phyloP scores from a whole-genome alignment of 2,329 filamentous ascomycete genomes.

The Alternaria triticimaculans region DNA sequence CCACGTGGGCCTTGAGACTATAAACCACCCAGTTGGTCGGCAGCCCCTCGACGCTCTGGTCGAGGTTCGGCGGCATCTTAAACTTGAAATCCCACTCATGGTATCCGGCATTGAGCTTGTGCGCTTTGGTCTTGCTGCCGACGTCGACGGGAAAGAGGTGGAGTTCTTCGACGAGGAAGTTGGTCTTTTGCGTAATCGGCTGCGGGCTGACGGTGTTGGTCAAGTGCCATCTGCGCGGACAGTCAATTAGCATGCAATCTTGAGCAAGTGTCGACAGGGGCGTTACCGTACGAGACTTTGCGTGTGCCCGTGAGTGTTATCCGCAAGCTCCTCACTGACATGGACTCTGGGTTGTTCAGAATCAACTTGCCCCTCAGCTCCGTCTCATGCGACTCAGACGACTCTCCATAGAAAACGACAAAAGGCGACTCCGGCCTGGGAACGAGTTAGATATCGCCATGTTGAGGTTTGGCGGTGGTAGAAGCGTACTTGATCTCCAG shows the following conservation, averaged over 20 bases:
- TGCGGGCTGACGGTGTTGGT: slow-evolving; percentile 49
- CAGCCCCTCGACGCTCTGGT: slow-evolving; percentile 91
- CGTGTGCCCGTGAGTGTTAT: slow-evolving; percentile 56
- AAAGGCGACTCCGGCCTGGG: slow-evolving; percentile 55
- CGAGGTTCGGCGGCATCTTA: slow-evolving; percentile 55
- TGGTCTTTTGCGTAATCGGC: slow-evolving; percentile 55
- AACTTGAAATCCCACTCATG: slow-evolving; percentile 61
- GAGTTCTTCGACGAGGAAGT: slow-evolving; percentile 55
- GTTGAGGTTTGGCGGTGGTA: slow-evolving; percentile 4
- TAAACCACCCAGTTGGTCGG: slow-evolving; percentile 88
- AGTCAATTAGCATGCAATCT: slow-evolving; percentile 18
- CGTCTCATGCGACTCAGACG: slow-evolving; percentile 53
- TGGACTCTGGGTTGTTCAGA: slow-evolving; percentile 55
- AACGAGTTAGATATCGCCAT: slow-evolving; percentile 1
- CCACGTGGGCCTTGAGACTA: slow-evolving; percentile 87
- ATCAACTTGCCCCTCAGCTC: slow-evolving; percentile 56
- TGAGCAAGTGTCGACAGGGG: neutral
- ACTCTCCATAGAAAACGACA: slow-evolving; percentile 58
- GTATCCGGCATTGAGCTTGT: slow-evolving; percentile 58
- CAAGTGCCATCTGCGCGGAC: slow-evolving; percentile 41
- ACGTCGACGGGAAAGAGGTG: slow-evolving; percentile 53
- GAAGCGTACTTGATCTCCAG: slow-evolving; percentile 54
- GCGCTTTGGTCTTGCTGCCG: slow-evolving; percentile 46
- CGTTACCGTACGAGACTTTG: slow-evolving; percentile 52
- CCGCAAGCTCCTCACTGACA: slow-evolving; percentile 56